Evolutionary conservation across 805 yeast genomes (phyloP).

Genomic region (Candida odintsovae): DNA sequence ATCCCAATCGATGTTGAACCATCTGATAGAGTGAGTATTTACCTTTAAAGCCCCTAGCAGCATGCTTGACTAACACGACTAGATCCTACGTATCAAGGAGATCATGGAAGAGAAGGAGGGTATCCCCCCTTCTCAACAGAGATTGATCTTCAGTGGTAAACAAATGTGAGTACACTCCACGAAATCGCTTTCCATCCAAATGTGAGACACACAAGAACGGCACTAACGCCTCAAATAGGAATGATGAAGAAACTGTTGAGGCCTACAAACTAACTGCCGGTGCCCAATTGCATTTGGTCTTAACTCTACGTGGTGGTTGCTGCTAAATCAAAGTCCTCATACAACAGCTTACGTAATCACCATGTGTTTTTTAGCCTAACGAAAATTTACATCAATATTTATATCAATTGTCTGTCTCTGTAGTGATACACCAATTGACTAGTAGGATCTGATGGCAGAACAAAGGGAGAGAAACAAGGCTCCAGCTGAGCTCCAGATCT

Average conservation of each 20-base stretch:
- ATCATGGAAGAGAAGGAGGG: conserved; percentile 95
- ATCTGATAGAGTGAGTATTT: conserved; percentile 46
- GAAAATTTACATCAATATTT: neutral
- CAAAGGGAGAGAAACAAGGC: conserved; percentile 32
- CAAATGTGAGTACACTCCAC: conserved; percentile 57
- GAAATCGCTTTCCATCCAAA: no score
- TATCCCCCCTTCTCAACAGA: conserved; percentile 93
- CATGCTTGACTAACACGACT: conserved; percentile 23
- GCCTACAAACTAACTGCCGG: conserved; percentile 80
- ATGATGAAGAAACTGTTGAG: conserved; percentile 70
- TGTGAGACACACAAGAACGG: no score
- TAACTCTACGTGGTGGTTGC: conserved; percentile 86
- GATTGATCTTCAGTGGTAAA: conserved; percentile 83
- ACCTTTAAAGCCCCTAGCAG: neutral
- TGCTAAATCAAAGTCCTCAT: conserved; percentile 7
- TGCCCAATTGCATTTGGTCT: conserved; percentile 79
- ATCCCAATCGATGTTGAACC: conserved; percentile 73
- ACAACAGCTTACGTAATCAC: neutral
- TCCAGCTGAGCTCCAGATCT: conserved; percentile 47
- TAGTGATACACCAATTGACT: neutral
- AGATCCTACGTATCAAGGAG: conserved; percentile 74
- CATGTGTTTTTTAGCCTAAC: neutral
- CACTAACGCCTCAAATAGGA: conserved; percentile 29
- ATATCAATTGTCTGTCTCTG: neutral
- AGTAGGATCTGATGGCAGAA: neutral